phyloP scores from a whole-genome alignment of 2,329 filamentous ascomycete genomes.

The Colletotrichum sp. region DNA sequence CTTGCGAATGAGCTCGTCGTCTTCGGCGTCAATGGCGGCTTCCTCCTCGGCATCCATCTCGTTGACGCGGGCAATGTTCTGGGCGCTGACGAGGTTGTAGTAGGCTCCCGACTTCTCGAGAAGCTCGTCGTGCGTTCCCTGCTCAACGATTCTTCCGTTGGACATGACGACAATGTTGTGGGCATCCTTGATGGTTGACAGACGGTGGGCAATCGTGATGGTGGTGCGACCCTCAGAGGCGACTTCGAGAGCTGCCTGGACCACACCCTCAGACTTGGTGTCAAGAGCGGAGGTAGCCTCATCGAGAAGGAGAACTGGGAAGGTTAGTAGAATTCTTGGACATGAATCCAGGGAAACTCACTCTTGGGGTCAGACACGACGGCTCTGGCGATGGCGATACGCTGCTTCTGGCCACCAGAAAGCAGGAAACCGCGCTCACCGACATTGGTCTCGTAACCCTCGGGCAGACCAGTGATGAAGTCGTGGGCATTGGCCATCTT shows the following conservation, averaged over 20 bases:
- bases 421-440: slow-evolving; percentile 92
- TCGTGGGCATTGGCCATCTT: slow-evolving; percentile 94
- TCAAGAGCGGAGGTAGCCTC: slow-evolving; percentile 95
- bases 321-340: slow-evolving; percentile 20
- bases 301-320: slow-evolving; percentile 79
- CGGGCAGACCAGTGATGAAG: slow-evolving; percentile 81
- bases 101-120: slow-evolving; percentile 77
- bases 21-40: slow-evolving; percentile 51
- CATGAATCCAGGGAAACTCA: slow-evolving; percentile 31
- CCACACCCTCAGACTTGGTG: slow-evolving; percentile 91
- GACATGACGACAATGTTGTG: slow-evolving; percentile 97
- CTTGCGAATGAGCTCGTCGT: slow-evolving; percentile 56
- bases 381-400: slow-evolving; percentile 91
- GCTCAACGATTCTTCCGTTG: slow-evolving; percentile 85
- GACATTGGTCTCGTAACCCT: slow-evolving; percentile 94
- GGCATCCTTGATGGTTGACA: slow-evolving; percentile 92
- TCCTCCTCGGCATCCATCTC: slow-evolving; percentile 57
- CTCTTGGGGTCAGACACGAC: slow-evolving; percentile 89
- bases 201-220: slow-evolving; percentile 92
- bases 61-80: slow-evolving; percentile 74
- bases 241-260: slow-evolving; percentile 89
- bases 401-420: slow-evolving; percentile 95
- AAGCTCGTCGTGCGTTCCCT: slow-evolving; percentile 85
- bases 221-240: slow-evolving; percentile 89
- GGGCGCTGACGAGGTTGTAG: slow-evolving; percentile 84